A percentile compares a stretch with the other conserved stretches of the same genome.
These are phyloP conservation scores for Malbranchea cinnamomea DNA, from an alignment of 2,329 filamentous ascomycete species.

Conservation along the genomic window DNA sequence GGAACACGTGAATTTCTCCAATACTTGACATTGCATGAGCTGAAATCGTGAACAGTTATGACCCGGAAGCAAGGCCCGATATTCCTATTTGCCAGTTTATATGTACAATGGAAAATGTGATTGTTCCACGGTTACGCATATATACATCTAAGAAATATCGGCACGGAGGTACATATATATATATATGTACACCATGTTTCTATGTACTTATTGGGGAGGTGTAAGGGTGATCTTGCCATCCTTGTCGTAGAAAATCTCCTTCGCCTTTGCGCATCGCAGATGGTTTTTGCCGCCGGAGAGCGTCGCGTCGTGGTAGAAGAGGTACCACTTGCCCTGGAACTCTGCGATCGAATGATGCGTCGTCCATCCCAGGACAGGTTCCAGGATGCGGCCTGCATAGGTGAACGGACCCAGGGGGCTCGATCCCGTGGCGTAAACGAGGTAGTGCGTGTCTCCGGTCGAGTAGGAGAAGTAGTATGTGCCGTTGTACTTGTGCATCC, in stretches of 20 bases:
- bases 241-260: slow-evolving; percentile 57
- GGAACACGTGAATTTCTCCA: too few species aligned
- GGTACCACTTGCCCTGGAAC: slow-evolving; percentile 54
- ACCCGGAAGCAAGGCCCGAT: too few species aligned
- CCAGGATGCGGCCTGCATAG: slow-evolving; percentile 54
- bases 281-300: slow-evolving; percentile 58
- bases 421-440: slow-evolving; percentile 52
- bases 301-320: slow-evolving; percentile 64
- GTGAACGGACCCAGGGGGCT: slow-evolving; percentile 58
- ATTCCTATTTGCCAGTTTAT: too few species aligned
- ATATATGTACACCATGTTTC: too few species aligned
- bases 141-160: too few species aligned
- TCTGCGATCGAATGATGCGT: slow-evolving; percentile 69
- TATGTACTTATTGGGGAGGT: too few species aligned
- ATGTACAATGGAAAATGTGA: too few species aligned
- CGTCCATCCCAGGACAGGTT: slow-evolving; percentile 67
- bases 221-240: slow-evolving; percentile 43
- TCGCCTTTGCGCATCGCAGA: slow-evolving; percentile 56
- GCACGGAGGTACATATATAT: too few species aligned
- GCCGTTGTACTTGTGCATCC: slow-evolving; percentile 58
- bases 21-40: too few species aligned
- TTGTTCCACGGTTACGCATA: too few species aligned
- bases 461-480: slow-evolving; percentile 66
- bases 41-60: too few species aligned
- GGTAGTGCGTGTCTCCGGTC: slow-evolving; percentile 61